phyloP scores from a whole-genome alignment of 768 basidiomycete genomes.

The Glaciozyma martinii region DNA sequence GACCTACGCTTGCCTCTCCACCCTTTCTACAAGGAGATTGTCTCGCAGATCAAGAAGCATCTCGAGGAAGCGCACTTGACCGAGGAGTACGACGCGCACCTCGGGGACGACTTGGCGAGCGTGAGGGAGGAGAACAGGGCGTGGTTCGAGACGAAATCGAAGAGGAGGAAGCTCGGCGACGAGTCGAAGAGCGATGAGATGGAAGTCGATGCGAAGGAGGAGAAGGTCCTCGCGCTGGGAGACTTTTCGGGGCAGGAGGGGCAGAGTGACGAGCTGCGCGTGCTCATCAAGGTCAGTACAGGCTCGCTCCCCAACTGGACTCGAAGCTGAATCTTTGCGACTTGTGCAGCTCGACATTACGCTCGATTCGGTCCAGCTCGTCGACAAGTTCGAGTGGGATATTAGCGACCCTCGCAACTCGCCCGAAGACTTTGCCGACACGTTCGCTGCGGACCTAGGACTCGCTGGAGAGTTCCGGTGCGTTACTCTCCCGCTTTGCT shows the following conservation, averaged over 20 bases:
- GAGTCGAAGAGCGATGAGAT: slow-evolving; percentile 1
- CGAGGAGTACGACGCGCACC: slow-evolving; percentile 33
- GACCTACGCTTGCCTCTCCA: slow-evolving; percentile 68
- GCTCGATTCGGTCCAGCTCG: slow-evolving; percentile 81
- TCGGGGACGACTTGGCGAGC: slow-evolving; percentile 23
- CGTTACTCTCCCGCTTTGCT: slow-evolving; percentile 36
- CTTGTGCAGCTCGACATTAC: slow-evolving; percentile 76
- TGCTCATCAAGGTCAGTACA: slow-evolving; percentile 74
- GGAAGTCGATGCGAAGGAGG: slow-evolving; percentile 42
- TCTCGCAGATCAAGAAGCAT: slow-evolving; percentile 62
- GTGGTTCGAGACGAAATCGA: slow-evolving; percentile 34
- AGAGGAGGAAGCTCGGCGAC: slow-evolving; percentile 39
- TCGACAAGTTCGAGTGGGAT: slow-evolving; percentile 98
- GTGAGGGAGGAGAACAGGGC: slow-evolving; percentile 32
- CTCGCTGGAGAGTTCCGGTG: slow-evolving; percentile 86
- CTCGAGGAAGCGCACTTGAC: slow-evolving; percentile 41
- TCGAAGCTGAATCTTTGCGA: background rate
- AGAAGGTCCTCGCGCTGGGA: slow-evolving; percentile 50
- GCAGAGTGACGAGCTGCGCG: slow-evolving; percentile 67
- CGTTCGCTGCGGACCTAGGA: slow-evolving; percentile 77
- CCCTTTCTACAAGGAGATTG: slow-evolving; percentile 65
- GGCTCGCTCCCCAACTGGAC: background rate
- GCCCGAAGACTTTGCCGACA: slow-evolving; percentile 85
- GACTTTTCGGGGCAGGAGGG: background rate
- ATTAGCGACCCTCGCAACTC: slow-evolving; percentile 66